Evolutionary conservation across 2,329 filamentous ascomycete genomes (phyloP).

Genomic region (Nemania diffusa): DNA sequence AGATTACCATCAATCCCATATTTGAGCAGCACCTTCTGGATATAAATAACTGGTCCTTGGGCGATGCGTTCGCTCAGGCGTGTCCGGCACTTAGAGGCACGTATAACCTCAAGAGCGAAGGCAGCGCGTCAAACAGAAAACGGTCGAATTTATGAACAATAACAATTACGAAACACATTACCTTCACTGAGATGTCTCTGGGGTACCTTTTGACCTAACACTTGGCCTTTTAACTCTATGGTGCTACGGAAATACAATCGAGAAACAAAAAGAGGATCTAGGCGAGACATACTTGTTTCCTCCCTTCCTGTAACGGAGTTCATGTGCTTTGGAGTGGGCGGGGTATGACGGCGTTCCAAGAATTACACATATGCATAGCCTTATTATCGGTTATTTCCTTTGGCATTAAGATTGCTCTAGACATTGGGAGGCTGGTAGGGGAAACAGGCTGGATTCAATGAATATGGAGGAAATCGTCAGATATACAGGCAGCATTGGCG

Average conservation of each 20-base stretch:
- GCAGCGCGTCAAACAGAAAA: not conserved
- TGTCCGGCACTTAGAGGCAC: constrained; percentile 68
- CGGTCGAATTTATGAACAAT: not conserved
- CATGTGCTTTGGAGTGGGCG: not conserved
- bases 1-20: constrained; percentile 83
- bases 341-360: not conserved
- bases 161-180: not conserved
- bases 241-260: not conserved
- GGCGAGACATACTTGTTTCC: not conserved
- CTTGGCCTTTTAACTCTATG: not conserved
- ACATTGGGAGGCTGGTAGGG: not conserved
- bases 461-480: not conserved
- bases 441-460: not conserved
- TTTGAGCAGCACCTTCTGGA: constrained; percentile 83
- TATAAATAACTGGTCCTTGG: constrained; percentile 84
- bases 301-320: not conserved
- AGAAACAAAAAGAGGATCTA: not conserved
- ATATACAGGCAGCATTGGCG: not conserved
- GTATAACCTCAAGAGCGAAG: constrained; percentile 51
- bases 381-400: not conserved
- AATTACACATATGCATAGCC: not conserved
- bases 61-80: constrained; percentile 71
- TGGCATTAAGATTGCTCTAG: not conserved
- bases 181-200: not conserved
- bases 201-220: not conserved